Evolutionary conservation across 2,329 filamentous ascomycete species (phyloP).

Genomic region (Fusarium sp.): DNA sequence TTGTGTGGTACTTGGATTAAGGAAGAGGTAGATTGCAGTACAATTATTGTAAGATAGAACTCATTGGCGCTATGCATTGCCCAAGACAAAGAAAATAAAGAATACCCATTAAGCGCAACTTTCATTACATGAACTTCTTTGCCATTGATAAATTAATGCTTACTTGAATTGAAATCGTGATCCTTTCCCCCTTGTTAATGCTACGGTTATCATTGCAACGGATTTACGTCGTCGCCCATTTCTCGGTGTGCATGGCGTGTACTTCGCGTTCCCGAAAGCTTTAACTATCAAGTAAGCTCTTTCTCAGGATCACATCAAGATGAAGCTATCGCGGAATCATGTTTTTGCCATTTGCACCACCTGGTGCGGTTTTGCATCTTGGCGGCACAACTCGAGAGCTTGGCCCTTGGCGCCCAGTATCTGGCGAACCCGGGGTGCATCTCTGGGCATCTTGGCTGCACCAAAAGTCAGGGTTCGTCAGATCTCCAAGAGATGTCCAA

Average conservation of each 20-base stretch:
- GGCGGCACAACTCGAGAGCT: slow-evolving; percentile 38
- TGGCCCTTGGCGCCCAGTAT: slow-evolving; percentile 47
- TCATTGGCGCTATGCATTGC: not conserved
- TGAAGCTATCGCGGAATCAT: slow-evolving; percentile 34
- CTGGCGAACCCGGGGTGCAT: slow-evolving; percentile 39
- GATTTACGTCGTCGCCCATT: too few species aligned
- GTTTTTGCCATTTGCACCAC: slow-evolving; percentile 42
- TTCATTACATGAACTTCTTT: not conserved
- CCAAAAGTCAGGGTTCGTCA: slow-evolving; percentile 30
- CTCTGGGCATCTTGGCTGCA: slow-evolving; percentile 47
- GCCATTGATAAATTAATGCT: not conserved
- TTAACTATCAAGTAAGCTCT: not conserved
- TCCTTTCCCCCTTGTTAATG: too few species aligned
- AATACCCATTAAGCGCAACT: slow-evolving; percentile 1
- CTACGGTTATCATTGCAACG: too few species aligned
- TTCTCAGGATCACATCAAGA: not conserved
- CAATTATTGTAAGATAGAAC: slow-evolving; percentile 22
- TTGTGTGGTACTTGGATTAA: slow-evolving; percentile 17
- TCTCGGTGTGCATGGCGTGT: not conserved
- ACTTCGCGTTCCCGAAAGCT: not conserved
- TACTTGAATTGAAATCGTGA: too few species aligned
- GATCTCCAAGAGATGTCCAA: slow-evolving; percentile 50
- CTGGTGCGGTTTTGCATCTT: slow-evolving; percentile 45
- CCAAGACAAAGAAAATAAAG: slow-evolving; percentile 2
- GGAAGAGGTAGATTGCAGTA: slow-evolving; percentile 19